Conservation (phyloP, 306 rosid species). For the Prunus mume region DNA sequence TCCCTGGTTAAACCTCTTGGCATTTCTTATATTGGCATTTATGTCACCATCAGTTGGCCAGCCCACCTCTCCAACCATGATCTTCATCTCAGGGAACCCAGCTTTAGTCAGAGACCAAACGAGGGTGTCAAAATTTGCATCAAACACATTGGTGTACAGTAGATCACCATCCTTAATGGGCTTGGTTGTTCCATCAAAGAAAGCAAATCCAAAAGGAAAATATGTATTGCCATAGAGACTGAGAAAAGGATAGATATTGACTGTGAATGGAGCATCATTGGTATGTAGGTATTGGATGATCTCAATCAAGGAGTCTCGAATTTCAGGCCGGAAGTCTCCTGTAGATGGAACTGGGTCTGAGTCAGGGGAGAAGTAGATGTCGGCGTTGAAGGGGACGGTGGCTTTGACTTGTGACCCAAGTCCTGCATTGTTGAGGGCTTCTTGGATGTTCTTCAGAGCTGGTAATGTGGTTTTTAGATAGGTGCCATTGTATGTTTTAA, state of each 20-base stretch:
- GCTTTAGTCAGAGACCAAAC: conserved; percentile 57
- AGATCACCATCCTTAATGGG: conserved; percentile 60
- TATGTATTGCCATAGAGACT: conserved; percentile 65
- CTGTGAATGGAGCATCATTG: conserved; percentile 74
- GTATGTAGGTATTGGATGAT: conserved; percentile 55
- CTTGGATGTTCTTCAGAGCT: conserved; percentile 75
- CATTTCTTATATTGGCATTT: conserved; percentile 52
- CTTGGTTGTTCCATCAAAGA: conserved; percentile 65
- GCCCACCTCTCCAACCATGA: conserved; percentile 80
- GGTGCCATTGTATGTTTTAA: conserved; percentile 69
- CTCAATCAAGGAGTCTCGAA: conserved; percentile 52
- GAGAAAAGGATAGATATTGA: conserved; percentile 85
- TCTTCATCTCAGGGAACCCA: conserved; percentile 62
- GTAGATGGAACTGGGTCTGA: conserved; percentile 84
- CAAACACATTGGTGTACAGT: conserved; percentile 75
- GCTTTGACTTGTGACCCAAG: conserved; percentile 63
- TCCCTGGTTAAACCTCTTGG: conserved; percentile 72
- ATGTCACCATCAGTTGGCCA: conserved; percentile 91
- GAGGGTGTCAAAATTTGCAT: conserved; percentile 79
- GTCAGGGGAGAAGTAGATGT: conserved; percentile 76
- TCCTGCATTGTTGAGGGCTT: conserved; percentile 64
- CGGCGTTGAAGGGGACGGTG: conserved; percentile 96
- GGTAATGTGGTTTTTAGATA: conserved; percentile 62
- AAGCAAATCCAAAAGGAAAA: conserved; percentile 87
- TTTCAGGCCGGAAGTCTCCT: conserved; percentile 77